These are phyloP conservation scores for Paramecium sonneborni DNA, from an alignment of 73 alveolate genomes.

Conservation along the genomic window DNA sequence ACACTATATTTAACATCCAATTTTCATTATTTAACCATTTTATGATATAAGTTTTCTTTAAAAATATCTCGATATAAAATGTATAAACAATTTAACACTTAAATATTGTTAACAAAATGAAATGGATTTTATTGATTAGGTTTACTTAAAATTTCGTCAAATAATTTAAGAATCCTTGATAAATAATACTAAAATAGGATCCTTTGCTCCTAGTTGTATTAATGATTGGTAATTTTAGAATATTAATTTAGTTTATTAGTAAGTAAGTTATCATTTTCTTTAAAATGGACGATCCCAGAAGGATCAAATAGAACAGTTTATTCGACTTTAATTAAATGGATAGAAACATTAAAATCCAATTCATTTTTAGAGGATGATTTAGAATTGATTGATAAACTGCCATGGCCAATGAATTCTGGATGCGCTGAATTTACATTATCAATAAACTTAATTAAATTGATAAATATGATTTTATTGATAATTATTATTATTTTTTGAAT, in stretches of 20 bases:
- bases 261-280: not conserved
- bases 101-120: not conserved
- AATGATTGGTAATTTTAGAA: not conserved
- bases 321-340: not conserved
- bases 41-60: not conserved
- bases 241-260: not conserved
- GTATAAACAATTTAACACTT: not conserved
- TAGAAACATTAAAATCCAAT: not conserved
- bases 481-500: not conserved
- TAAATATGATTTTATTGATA: not conserved
- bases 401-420: not conserved
- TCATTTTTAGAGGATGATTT: not conserved
- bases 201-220: slow-evolving; percentile 34
- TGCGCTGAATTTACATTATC: not conserved
- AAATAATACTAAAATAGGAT: not conserved
- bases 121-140: not conserved
- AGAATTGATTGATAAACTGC: not conserved
- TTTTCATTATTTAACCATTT: not conserved
- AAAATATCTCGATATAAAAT: not conserved
- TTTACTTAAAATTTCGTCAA: not conserved
- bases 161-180: not conserved
- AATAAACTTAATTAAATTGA: not conserved
- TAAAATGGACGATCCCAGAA: not conserved
- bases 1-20: not conserved
- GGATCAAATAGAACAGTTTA: not conserved